Evolutionary conservation across 2,329 filamentous ascomycete genomes (phyloP).

Genomic region (Ustilaginoidea virens): DNA sequence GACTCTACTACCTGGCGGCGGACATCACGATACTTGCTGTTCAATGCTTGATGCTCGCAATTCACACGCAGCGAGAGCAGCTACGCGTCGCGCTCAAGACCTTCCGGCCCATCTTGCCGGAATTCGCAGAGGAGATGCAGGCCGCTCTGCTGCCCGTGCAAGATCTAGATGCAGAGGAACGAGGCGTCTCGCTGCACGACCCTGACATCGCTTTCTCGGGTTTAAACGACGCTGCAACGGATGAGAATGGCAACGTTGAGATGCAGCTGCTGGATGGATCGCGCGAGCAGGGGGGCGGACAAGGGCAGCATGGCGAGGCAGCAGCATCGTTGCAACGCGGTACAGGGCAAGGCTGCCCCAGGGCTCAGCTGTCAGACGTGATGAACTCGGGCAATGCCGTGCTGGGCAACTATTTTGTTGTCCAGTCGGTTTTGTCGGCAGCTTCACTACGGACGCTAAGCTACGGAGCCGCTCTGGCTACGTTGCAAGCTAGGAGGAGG

Average conservation of each 20-base stretch:
- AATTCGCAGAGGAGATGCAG: conserved; percentile 12
- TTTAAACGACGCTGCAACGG: too few relatives aligned
- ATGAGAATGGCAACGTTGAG: conserved; percentile 29
- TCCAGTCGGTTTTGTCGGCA: conserved; percentile 32
- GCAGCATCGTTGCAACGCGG: conserved; percentile 13
- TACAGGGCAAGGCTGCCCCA: conserved; percentile 14
- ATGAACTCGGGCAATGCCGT: conserved; percentile 40
- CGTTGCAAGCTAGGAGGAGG: conserved; percentile 28
- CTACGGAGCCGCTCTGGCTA: conserved; percentile 38
- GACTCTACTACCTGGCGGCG: conserved; percentile 35
- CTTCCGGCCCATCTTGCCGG: conserved; percentile 17
- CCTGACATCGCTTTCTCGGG: too few relatives aligned
- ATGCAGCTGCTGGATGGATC: conserved; percentile 19
- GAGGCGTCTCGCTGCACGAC: conserved; percentile 23
- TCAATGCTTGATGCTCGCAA: conserved; percentile 49
- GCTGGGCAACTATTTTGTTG: conserved; percentile 36
- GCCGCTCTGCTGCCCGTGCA: conserved; percentile 20
- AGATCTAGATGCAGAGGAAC: conserved; percentile 41
- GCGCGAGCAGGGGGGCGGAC: conserved; percentile 11
- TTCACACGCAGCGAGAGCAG: conserved; percentile 44
- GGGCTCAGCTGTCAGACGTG: conserved; percentile 28
- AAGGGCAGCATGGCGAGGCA: conserved; percentile 12
- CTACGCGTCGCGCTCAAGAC: conserved; percentile 32
- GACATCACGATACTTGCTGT: conserved; percentile 40
- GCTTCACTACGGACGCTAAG: conserved; percentile 37